Evolutionary conservation across 768 basidiomycete species (phyloP).

Genomic region (Coprinellus aureogranulatus): DNA sequence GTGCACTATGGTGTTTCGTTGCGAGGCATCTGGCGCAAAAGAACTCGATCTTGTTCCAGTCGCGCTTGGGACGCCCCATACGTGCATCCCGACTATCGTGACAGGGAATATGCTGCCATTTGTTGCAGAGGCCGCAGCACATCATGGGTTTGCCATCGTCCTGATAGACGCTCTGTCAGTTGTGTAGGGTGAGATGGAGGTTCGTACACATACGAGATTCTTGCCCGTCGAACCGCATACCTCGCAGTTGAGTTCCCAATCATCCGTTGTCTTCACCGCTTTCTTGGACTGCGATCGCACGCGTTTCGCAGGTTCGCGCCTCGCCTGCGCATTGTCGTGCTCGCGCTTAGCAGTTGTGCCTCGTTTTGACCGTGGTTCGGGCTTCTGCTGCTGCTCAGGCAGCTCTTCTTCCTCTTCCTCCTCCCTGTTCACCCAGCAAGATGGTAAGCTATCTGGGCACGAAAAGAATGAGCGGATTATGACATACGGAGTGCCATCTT

Average conservation of each 20-base stretch:
- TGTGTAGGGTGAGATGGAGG: not conserved
- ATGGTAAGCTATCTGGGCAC: not conserved
- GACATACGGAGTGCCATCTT: not conserved
- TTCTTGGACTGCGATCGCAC: not conserved
- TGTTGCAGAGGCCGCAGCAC: slow-evolving; percentile 76
- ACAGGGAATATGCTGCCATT: slow-evolving; percentile 90
- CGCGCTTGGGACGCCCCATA: slow-evolving; percentile 63
- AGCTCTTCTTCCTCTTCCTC: not conserved
- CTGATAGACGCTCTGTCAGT: slow-evolving; percentile 37
- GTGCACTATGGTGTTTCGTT: slow-evolving; percentile 16
- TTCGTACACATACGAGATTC: slow-evolving; percentile 57
- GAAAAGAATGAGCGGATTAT: not conserved
- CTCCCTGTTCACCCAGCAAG: not conserved
- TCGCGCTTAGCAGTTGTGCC: not conserved
- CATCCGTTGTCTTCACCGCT: slow-evolving; percentile 38
- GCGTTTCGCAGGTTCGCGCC: too few relatives aligned
- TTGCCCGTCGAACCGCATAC: slow-evolving; percentile 71
- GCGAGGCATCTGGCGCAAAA: slow-evolving; percentile 59
- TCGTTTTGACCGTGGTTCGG: not conserved
- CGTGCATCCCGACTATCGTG: slow-evolving; percentile 70
- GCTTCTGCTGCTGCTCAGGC: not conserved
- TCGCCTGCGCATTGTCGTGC: too few relatives aligned
- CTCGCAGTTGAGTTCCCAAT: slow-evolving; percentile 89
- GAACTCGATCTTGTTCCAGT: slow-evolving; percentile 89
- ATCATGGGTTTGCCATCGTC: slow-evolving; percentile 79